These are phyloP conservation scores for Venturia nashicola DNA, from an alignment of 2,329 filamentous ascomycete species.

Conservation along the genomic window DNA sequence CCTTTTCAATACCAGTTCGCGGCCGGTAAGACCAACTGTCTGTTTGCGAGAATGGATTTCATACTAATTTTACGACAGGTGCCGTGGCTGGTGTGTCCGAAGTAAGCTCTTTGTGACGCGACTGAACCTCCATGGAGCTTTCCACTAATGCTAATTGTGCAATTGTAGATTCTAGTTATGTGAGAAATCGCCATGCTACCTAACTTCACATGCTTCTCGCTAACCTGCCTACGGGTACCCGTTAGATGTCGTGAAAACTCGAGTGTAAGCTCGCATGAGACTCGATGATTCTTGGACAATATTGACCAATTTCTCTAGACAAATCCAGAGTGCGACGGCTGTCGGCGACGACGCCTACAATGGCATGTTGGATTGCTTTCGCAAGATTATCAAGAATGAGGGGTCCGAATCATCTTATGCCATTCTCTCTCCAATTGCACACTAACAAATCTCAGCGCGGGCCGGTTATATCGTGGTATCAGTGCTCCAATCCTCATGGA, in stretches of 20 bases:
- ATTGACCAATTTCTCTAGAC: slow-evolving; percentile 37
- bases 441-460: neutral
- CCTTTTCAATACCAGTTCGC: slow-evolving; percentile 93
- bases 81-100: slow-evolving; percentile 97
- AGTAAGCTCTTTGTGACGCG: slow-evolving; percentile 34
- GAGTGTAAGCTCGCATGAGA: slow-evolving; percentile 55
- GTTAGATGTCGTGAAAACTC: slow-evolving; percentile 94
- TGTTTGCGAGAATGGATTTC: slow-evolving; percentile 15
- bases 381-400: slow-evolving; percentile 92
- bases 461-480: slow-evolving; percentile 86
- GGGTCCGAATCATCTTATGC: slow-evolving; percentile 47
- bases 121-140: neutral
- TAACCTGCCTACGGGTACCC: slow-evolving; percentile 61
- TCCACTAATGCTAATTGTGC: slow-evolving; percentile 10
- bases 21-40: slow-evolving; percentile 50
- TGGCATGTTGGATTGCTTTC: slow-evolving; percentile 96
- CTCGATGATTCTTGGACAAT: neutral
- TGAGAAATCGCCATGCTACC: slow-evolving; percentile 32
- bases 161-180: slow-evolving; percentile 71
- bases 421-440: neutral
- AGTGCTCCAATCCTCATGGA: slow-evolving; percentile 96
- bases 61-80: slow-evolving; percentile 37
- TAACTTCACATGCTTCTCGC: slow-evolving; percentile 10
- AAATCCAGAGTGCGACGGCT: slow-evolving; percentile 67
- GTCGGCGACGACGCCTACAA: slow-evolving; percentile 76